These are phyloP conservation scores for Boletus pseudo-olivaceus DNA, from an alignment of 768 basidiomycete genomes.

Conservation along the genomic window DNA sequence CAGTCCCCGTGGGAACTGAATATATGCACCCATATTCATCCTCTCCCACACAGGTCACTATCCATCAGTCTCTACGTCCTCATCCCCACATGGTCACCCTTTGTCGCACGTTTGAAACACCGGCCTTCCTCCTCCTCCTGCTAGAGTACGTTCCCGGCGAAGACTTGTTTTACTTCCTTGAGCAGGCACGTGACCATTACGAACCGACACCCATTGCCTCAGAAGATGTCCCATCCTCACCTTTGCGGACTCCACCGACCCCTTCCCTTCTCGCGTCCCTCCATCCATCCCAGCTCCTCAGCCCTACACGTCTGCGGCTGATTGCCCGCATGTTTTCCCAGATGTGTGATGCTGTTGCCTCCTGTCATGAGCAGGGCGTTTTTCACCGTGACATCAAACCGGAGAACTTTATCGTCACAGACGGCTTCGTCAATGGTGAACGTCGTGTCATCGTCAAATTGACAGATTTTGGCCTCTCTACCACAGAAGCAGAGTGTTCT, in stretches of 20 bases:
- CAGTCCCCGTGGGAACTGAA: constrained; percentile 17
- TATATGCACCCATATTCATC: constrained; percentile 9
- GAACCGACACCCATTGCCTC: constrained; percentile 42
- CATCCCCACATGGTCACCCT: constrained; percentile 96
- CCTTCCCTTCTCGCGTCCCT: constrained; percentile 86
- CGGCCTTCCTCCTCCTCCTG: constrained; percentile 85
- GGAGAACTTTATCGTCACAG: constrained; percentile 96
- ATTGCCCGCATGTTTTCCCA: constrained; percentile 97
- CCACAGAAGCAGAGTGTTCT: constrained; percentile 80
- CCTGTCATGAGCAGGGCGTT: constrained; percentile 87
- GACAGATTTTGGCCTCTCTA: constrained; percentile 94
- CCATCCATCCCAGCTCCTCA: constrained; percentile 77
- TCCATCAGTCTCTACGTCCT: constrained; percentile 87
- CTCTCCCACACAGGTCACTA: constrained; percentile 61
- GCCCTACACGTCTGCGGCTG: constrained; percentile 82
- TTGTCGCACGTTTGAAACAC: constrained; percentile 89
- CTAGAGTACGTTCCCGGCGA: constrained; percentile 96
- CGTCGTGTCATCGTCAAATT: constrained; percentile 94
- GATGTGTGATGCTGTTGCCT: constrained; percentile 97
- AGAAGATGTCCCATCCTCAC: constrained; percentile 17
- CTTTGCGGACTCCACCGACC: constrained; percentile 82
- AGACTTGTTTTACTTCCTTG: constrained; percentile 97
- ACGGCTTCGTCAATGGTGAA: constrained; percentile 66
- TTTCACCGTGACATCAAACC: constrained; percentile 99
- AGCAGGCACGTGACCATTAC: constrained; percentile 89